A percentile compares a stretch with the other conserved stretches of the same genome.
These are phyloP conservation scores for Neurospora tetrasperma DNA, from an alignment of 495 filamentous ascomycete species.

Conservation along the genomic window DNA sequence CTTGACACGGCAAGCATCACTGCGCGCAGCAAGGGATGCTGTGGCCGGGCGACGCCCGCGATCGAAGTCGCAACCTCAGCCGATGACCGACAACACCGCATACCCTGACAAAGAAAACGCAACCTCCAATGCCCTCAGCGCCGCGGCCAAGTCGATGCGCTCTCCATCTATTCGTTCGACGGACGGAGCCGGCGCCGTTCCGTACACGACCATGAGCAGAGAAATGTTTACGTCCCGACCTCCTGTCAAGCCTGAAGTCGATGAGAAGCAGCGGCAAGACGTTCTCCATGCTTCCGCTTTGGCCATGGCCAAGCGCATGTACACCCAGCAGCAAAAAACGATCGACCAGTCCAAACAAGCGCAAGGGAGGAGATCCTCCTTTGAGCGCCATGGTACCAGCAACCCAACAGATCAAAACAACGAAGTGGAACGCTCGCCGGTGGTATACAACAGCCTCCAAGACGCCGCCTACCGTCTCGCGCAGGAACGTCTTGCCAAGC, in stretches of 20 bases:
- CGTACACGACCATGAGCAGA: slow-evolving; percentile 40
- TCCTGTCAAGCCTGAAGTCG: slow-evolving; percentile 57
- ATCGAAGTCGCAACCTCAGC: slow-evolving; percentile 53
- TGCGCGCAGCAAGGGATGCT: slow-evolving; percentile 64
- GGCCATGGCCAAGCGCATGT: slow-evolving; percentile 83
- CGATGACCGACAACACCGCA: slow-evolving; percentile 11
- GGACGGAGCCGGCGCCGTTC: slow-evolving; percentile 31
- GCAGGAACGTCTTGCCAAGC: slow-evolving; percentile 67
- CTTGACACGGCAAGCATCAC: slow-evolving; percentile 42
- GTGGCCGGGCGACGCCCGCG: slow-evolving; percentile 51
- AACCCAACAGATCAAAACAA: not conserved
- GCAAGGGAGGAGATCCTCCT: slow-evolving; percentile 18
- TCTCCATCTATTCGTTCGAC: slow-evolving; percentile 22
- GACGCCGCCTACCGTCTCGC: slow-evolving; percentile 78
- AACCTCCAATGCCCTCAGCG: slow-evolving; percentile 53
- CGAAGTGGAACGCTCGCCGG: slow-evolving; percentile 22
- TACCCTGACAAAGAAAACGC: slow-evolving; percentile 53
- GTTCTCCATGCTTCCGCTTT: slow-evolving; percentile 70
- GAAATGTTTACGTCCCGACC: slow-evolving; percentile 70
- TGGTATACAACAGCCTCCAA: slow-evolving; percentile 54
- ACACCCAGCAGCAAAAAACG: slow-evolving; percentile 50
- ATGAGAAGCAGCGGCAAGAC: slow-evolving; percentile 61
- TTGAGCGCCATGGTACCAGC: slow-evolving; percentile 14
- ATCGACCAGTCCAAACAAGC: slow-evolving; percentile 37
- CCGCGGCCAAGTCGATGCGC: slow-evolving; percentile 50